Conservation (phyloP, 106 monocot genomes). For the Iris macrosiphon region DNA sequence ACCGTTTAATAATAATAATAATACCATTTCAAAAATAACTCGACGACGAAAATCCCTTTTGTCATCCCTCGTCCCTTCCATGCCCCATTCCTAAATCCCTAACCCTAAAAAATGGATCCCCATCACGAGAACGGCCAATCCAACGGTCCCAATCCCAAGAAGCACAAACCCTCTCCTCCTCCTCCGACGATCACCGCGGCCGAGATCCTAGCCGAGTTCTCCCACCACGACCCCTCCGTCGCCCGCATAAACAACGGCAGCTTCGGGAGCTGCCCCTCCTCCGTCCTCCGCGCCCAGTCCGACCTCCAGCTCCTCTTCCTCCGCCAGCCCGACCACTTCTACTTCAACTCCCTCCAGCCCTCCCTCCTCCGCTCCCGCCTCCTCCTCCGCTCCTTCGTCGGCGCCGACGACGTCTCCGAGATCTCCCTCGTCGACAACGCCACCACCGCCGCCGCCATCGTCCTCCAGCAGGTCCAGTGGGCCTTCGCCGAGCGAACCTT, state of each 20-base stretch:
- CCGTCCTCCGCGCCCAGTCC: conserved; percentile 35
- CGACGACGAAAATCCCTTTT: too few relatives aligned
- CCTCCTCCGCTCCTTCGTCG: conserved; percentile 24
- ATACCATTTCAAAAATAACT: too few relatives aligned
- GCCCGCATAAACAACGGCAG: conserved; percentile 73
- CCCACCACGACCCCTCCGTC: conserved; percentile 54
- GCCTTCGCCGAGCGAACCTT: conserved; percentile 38
- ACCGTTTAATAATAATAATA: too few relatives aligned
- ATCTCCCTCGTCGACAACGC: conserved; percentile 54
- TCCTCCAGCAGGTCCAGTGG: conserved; percentile 47
- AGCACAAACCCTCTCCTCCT: too few relatives aligned
- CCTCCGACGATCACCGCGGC: conserved; percentile 17
- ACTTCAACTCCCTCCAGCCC: conserved; percentile 38
- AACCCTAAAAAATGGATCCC: conserved; percentile 20
- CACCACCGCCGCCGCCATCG: conserved; percentile 45
- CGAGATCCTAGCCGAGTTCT: conserved; percentile 51
- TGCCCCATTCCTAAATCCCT: background rate
- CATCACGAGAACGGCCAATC: background rate
- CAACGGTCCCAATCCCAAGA: conserved; percentile 18
- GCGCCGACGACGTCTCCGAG: conserved; percentile 24
- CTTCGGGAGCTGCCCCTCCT: conserved; percentile 57
- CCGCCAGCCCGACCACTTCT: conserved; percentile 49
- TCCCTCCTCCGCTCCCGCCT: conserved; percentile 24
- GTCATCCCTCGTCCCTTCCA: too few relatives aligned
- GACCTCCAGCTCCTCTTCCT: conserved; percentile 40